phyloP scores from a whole-genome alignment of 768 basidiomycete genomes.

The Psilocybe azurescens region DNA sequence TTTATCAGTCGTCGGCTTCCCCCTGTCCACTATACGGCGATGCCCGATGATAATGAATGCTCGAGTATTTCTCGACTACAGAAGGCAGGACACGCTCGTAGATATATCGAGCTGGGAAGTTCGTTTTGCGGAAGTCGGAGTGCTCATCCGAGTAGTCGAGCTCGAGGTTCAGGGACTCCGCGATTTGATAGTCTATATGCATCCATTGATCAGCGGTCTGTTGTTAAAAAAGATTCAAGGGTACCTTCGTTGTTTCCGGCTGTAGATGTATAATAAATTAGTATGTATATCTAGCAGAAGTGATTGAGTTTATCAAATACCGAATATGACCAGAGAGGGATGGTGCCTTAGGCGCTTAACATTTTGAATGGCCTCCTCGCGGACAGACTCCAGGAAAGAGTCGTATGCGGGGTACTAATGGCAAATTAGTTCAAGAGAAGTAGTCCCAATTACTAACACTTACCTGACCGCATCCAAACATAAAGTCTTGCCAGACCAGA shows the following conservation, averaged over 20 bases:
- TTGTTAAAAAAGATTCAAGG: not conserved
- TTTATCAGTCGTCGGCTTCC: constrained; percentile 72
- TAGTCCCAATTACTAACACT: constrained; percentile 9
- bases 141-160: constrained; percentile 87
- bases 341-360: constrained; percentile 87
- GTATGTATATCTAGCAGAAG: not conserved
- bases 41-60: constrained; percentile 82
- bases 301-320: constrained; percentile 40
- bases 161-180: constrained; percentile 78
- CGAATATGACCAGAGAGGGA: constrained; percentile 88
- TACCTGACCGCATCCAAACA: constrained; percentile 95
- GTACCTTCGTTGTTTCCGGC: constrained; percentile 84
- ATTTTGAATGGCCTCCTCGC: constrained; percentile 80
- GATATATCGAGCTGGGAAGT: constrained; percentile 88
- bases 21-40: constrained; percentile 90
- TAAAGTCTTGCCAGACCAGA: constrained; percentile 97
- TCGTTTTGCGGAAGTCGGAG: constrained; percentile 84
- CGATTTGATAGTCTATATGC: constrained; percentile 80
- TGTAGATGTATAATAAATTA: constrained; percentile 27
- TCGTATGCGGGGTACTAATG: constrained; percentile 87
- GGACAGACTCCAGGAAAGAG: constrained; percentile 74
- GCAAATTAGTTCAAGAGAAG: constrained; percentile 1
- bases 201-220: not conserved
- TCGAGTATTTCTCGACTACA: constrained; percentile 65
- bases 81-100: constrained; percentile 87